phyloP scores from a whole-genome alignment of 2,329 filamentous ascomycete species.

The Colletotrichum lentis region DNA sequence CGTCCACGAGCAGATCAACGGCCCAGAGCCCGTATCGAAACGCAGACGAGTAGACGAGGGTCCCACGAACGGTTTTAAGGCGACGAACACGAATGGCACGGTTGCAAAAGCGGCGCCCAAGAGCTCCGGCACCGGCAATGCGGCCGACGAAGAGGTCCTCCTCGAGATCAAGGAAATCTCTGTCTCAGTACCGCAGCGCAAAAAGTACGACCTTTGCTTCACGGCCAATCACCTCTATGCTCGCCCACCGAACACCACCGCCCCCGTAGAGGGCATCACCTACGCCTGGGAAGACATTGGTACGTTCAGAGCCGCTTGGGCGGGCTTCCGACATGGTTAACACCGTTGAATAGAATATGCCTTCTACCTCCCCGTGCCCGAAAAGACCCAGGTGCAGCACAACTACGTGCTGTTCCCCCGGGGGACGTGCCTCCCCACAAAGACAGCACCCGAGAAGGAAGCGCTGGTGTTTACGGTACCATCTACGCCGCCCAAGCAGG shows the following conservation, averaged over 20 bases:
- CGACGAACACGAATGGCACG: constrained; percentile 40
- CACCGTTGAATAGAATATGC: constrained; percentile 57
- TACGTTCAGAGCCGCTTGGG: constrained; percentile 43
- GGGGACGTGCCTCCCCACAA: constrained; percentile 61
- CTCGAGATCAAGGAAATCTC: constrained; percentile 72
- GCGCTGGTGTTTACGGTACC: constrained; percentile 72
- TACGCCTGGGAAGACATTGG: constrained; percentile 71
- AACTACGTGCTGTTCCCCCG: constrained; percentile 72
- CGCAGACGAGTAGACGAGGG: constrained; percentile 60
- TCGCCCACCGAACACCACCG: constrained; percentile 59
- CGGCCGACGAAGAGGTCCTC: constrained; percentile 60
- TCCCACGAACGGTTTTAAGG: constrained; percentile 42
- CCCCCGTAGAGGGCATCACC: constrained; percentile 61
- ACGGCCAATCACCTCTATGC: constrained; percentile 68
- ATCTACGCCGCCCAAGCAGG: constrained; percentile 67
- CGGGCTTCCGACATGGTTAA: neutral
- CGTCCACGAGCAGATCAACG: constrained; percentile 56
- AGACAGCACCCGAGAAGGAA: constrained; percentile 57
- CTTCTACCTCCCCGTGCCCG: constrained; percentile 71
- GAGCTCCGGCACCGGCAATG: constrained; percentile 46
- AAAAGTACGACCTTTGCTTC: constrained; percentile 72
- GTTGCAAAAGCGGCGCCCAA: constrained; percentile 38
- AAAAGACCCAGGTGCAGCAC: constrained; percentile 70
- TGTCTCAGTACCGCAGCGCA: constrained; percentile 71
- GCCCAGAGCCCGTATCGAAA: constrained; percentile 60